Evolutionary conservation across 1,139 yeast species (phyloP), one percentile per base, ranked within the genome.

Genomic region (Magnusiomyces paraingens): DNA sequence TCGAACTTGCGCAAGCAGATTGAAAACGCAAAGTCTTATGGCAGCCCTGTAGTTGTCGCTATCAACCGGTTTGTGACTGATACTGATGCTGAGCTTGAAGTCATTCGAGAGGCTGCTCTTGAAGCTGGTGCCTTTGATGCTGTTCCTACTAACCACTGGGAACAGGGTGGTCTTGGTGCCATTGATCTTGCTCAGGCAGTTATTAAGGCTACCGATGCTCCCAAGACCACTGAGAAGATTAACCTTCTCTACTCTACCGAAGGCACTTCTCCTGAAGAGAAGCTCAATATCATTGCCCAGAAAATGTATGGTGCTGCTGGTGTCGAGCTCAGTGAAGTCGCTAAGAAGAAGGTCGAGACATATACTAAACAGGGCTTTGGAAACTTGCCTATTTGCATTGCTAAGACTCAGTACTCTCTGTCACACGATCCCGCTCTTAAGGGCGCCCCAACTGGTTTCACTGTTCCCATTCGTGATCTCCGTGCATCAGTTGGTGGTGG

Each of bases 401-500:
- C 99, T 61, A 93, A 93, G 78, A 93, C 99, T 2, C 99, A 93
- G 73, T 93, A 93, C 75, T 90, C 97, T 14, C 78, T 93, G 63
- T 89, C 97, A 8, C 97, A 91, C 67, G 98, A 93, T 71, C 91
- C 98, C 44, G 77, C 79, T 47, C 79, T 91, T 71, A 91, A 91
- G 78, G 97, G 97, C 70, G 96, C 89, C 46, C 99, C 99, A 60
- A 80, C 86, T n/a, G 97, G 95, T 2, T 93, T 90, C 76, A 84
- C 81, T 53, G 87, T 93, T 74, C 98, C 98, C 52, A 88, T 93
- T 64, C 82, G 96, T 70, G 99, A 93, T 63, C 87, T 93, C 61
- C 81, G 94, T 67, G 95, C 95, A 17, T 86, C 96, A 42, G 88
- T 88, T 58, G 99, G 99, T 71, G 98, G 97, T 49, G 98, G 98